Evolutionary conservation across 148 eudicot genomes (phyloP).

Genomic region (Persicaria maculosa): DNA sequence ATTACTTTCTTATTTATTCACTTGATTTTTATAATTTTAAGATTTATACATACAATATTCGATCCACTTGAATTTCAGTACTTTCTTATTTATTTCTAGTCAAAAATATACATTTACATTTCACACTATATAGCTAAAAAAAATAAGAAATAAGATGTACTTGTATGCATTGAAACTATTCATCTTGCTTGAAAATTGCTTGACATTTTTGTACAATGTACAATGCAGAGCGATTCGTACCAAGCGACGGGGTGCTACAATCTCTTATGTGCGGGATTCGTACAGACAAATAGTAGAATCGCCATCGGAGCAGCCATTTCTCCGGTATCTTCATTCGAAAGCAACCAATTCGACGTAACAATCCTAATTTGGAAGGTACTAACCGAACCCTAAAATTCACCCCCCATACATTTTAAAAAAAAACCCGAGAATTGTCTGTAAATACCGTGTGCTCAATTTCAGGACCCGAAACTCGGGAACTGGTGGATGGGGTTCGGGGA

Average conservation of each 20-base stretch:
- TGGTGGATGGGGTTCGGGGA: conserved; percentile 99
- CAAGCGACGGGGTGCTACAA: conserved; percentile 98
- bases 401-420: neutral
- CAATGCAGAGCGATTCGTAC: conserved; percentile 78
- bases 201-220: neutral
- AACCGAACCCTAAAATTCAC: neutral
- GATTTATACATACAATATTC: neutral
- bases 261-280: conserved; percentile 81
- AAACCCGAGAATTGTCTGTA: too few species aligned
- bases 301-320: conserved; percentile 99
- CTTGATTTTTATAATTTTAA: neutral
- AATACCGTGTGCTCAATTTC: neutral
- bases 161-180: neutral
- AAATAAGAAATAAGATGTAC: neutral
- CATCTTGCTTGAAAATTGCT: neutral
- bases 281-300: conserved; percentile 79
- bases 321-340: conserved; percentile 48
- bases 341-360: conserved; percentile 70
- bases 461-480: conserved; percentile 97
- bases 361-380: conserved; percentile 93
- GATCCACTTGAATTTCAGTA: neutral
- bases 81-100: neutral
- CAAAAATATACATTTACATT: neutral
- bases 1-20: neutral
- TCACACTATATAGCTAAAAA: neutral